Conservation (phyloP, 129 eudicot species). For the Tagetes erecta region DNA sequence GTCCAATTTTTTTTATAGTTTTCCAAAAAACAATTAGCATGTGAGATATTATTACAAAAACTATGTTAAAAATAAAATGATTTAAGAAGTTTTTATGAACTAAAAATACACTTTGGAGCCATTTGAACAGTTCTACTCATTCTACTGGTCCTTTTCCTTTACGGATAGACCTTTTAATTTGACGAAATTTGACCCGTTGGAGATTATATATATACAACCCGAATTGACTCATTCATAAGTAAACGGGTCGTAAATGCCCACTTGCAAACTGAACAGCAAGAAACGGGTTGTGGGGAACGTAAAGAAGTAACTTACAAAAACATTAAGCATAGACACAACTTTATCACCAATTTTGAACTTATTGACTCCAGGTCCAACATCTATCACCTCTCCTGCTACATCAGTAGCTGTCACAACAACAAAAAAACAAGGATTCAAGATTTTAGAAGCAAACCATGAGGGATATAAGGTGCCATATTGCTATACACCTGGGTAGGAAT, state of each 20-base stretch:
- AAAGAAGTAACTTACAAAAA: slow-evolving; percentile 39
- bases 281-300: not conserved
- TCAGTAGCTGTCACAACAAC: slow-evolving; percentile 54
- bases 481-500: not conserved
- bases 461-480: not conserved
- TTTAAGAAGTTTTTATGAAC: not conserved
- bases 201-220: not conserved
- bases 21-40: not conserved
- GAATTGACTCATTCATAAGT: not conserved
- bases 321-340: slow-evolving; percentile 49
- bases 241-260: slow-evolving; percentile 8
- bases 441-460: not conserved
- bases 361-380: slow-evolving; percentile 59
- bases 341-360: slow-evolving; percentile 69
- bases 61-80: not conserved
- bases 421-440: not conserved
- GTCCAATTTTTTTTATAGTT: not conserved
- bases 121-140: not conserved
- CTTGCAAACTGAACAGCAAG: slow-evolving; percentile 2
- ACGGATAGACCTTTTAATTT: not conserved
- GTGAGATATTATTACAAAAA: not conserved
- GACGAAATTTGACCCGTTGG: not conserved
- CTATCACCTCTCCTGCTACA: slow-evolving; percentile 73
- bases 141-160: not conserved
- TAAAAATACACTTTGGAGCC: not conserved